Evolutionary conservation across 805 yeast genomes (phyloP).

Genomic region (Metschnikowia gelsemii): DNA sequence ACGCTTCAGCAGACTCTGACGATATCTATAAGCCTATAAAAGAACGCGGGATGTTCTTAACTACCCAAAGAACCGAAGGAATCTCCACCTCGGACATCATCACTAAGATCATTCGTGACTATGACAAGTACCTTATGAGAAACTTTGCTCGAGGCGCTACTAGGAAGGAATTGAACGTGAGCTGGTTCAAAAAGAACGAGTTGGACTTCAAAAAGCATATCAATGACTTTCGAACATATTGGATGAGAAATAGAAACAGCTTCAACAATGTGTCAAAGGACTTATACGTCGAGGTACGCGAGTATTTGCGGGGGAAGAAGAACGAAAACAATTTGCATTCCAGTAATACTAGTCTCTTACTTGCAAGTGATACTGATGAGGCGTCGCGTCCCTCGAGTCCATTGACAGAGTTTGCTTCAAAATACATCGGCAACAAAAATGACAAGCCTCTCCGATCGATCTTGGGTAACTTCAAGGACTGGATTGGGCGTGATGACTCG

Average conservation of each 20-base stretch:
- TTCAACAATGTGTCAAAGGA: slow-evolving; percentile 75
- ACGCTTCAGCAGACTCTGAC: slow-evolving; percentile 82
- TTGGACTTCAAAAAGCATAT: slow-evolving; percentile 90
- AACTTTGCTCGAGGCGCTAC: slow-evolving; percentile 98
- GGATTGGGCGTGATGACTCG: slow-evolving; percentile 37
- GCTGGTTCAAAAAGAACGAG: slow-evolving; percentile 97
- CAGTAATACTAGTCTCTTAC: slow-evolving; percentile 19
- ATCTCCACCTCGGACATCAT: slow-evolving; percentile 94
- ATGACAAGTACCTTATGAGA: slow-evolving; percentile 94
- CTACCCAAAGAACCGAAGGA: slow-evolving; percentile 96
- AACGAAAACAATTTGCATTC: slow-evolving; percentile 23
- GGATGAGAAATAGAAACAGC: slow-evolving; percentile 71
- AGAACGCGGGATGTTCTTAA: slow-evolving; percentile 83
- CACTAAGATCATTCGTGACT: slow-evolving; percentile 91
- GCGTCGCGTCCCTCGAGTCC: slow-evolving; percentile 45
- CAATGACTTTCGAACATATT: slow-evolving; percentile 79
- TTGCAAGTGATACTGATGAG: slow-evolving; percentile 32
- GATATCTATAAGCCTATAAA: slow-evolving; percentile 94
- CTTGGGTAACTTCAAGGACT: slow-evolving; percentile 42
- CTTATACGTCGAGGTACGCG: slow-evolving; percentile 80
- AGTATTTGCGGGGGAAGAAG: slow-evolving; percentile 56
- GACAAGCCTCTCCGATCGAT: slow-evolving; percentile 30
- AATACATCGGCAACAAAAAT: slow-evolving; percentile 57
- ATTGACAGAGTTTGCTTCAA: slow-evolving; percentile 65
- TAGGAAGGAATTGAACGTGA: slow-evolving; percentile 90